Evolutionary conservation across 176 grass and related monocot species (phyloP).

Genomic region (Carex parvula): DNA sequence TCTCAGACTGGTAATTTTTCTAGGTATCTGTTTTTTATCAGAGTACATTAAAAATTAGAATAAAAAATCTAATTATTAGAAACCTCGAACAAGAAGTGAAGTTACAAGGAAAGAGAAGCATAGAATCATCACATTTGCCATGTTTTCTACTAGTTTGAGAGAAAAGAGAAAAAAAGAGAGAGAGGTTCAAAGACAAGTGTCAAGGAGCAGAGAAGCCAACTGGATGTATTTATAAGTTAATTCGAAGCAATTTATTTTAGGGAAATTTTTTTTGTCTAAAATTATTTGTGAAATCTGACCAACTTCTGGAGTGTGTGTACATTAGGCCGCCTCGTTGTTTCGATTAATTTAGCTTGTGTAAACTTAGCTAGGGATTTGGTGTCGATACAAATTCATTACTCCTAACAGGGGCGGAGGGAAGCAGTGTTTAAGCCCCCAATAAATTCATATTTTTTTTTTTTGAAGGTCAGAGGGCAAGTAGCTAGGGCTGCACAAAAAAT

Average conservation of each 20-base stretch:
- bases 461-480: too few relatives aligned
- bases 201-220: background rate
- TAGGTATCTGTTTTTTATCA: background rate
- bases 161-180: background rate
- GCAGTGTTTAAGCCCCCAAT: too few relatives aligned
- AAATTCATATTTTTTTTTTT: too few relatives aligned
- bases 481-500: too few relatives aligned
- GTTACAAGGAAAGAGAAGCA: background rate
- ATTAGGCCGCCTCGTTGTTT: background rate
- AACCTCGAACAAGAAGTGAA: slow-evolving; percentile 18
- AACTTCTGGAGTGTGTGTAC: background rate
- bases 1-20: background rate
- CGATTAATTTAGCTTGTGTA: slow-evolving; percentile 8
- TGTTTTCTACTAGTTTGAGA: background rate
- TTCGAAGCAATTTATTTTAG: background rate
- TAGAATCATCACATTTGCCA: background rate
- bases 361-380: background rate
- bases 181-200: background rate
- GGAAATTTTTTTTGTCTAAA: background rate
- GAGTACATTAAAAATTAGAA: background rate
- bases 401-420: too few relatives aligned
- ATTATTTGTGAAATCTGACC: background rate
- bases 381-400: background rate
- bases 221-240: slow-evolving; percentile 3
- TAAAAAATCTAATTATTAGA: background rate